Evolutionary conservation across 441 rosid genomes (phyloP), one percentile per base, ranked within the genome.

Genomic region (Jatropha podagrica): DNA sequence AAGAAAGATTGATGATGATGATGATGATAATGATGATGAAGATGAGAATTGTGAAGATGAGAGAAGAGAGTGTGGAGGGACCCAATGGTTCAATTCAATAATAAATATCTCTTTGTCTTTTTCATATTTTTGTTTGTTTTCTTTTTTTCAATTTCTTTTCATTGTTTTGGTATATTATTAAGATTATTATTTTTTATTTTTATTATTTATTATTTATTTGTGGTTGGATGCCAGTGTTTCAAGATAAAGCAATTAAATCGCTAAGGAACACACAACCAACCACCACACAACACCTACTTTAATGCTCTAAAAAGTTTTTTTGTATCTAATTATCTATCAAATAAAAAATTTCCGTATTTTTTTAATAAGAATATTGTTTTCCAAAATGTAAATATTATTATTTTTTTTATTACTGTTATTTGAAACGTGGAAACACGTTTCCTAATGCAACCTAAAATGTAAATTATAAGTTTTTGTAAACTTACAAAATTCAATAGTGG

Each of bases 161-260:
- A 17, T 46, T 27, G 44, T 48, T 68, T 68, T 17, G 44, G 44
- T 14, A 68, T 71, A 2, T 62, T 1, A 44, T 32, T 32, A 32
- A 32, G 32, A 32, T 32, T 32, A 32, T 32, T 32, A 32, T 32
- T 32, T 32, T 32, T 32, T 32, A 32, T 32, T 32, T 32, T 1
- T 32, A 32, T 32, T 32, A 32, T 52, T 26, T 2, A 6, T 3
- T 60, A 14, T 61, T 26, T 59, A 54, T 85, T 49, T 81, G 84
- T 86, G 91, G 87, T 85, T 78, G 88, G 87, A 83, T 77, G 83
- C 64, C 51, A 71, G 81, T 65, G 84, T 82, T 82, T 64, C 76
- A 78, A 83, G 91, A 89, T 87, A 86, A 87, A 82, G 88, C 86
- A 83, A 81, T 81, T 84, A 81, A 84, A 81, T 78, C 68, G 80